Conservation (phyloP, 768 basidiomycete species). For the Boletus sp. region DNA sequence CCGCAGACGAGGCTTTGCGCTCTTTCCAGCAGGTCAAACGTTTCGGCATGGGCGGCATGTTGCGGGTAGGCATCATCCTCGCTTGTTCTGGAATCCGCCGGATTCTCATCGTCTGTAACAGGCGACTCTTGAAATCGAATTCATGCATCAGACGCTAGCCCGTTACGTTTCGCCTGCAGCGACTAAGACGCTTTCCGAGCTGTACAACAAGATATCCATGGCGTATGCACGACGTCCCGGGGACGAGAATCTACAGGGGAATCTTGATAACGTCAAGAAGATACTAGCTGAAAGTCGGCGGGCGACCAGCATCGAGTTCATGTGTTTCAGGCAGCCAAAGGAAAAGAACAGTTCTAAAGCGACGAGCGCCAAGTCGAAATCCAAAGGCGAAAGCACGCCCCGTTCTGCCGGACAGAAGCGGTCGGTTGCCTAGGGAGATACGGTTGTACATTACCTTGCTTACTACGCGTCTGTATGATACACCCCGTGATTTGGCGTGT, state of each 20-base stretch:
- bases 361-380: slow-evolving; percentile 15
- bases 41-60: slow-evolving; percentile 99
- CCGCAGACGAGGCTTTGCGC: slow-evolving; percentile 78
- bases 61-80: slow-evolving; percentile 60
- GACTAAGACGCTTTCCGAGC: slow-evolving; percentile 80
- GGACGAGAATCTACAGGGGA: slow-evolving; percentile 81
- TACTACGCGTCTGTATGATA: background rate
- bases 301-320: slow-evolving; percentile 90
- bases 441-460: background rate
- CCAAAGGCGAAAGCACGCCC: slow-evolving; percentile 16
- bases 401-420: slow-evolving; percentile 26
- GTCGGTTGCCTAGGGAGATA: background rate
- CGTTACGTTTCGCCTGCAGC: slow-evolving; percentile 83
- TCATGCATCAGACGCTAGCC: slow-evolving; percentile 93
- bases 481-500: background rate
- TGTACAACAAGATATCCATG: slow-evolving; percentile 94
- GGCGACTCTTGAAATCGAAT: slow-evolving; percentile 99
- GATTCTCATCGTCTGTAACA: slow-evolving; percentile 31
- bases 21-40: slow-evolving; percentile 87
- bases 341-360: slow-evolving; percentile 26
- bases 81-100: background rate
- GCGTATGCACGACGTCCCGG: slow-evolving; percentile 85
- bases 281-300: slow-evolving; percentile 84
- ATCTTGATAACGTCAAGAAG: slow-evolving; percentile 90
- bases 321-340: slow-evolving; percentile 86